Evolutionary conservation across 345 rosid species (phyloP), one percentile per base, ranked within the genome.

Genomic region (Linum lewisii): DNA sequence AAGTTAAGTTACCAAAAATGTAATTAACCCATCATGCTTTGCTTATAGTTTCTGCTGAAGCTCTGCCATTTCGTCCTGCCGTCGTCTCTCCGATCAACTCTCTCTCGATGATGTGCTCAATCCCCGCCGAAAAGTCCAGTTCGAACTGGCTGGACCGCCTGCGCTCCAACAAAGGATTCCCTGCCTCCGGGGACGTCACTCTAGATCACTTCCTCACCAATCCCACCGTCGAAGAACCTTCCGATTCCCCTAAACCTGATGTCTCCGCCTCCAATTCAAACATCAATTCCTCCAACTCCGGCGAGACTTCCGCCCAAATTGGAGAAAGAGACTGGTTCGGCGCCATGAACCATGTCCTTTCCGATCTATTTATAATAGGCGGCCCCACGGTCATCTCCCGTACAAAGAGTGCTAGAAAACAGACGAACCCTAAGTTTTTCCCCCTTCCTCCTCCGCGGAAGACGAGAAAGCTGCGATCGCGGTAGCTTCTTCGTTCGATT

Each of bases 121-220:
- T 78, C 59, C 53, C 79, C 23, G 63, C 78, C 70, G 79, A 59
- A 57, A 82, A 80, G 78, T 77, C 90, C 67, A 68, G 73, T 44
- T 78, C 90, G 18, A 83, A 73, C 69, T 92, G 98, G 96, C 81
- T 92, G 51, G 86, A 83, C 70, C 93, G 98, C 13, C 92, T 91
- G 61, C 86, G 98, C 15, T 72, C 90, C 59, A 81, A 60, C 77
- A 91, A 74, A 73, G 98, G 98, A 71, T 64, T 91, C 58, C 80
- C 94, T 14, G 49, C 70, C 34, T 79, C 66, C 49, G 89, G 81
- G 22, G 66, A 79, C 70, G 73, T 74, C 69, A 82, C 72, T 60
- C 93, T 90, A 63, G 92, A 74, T 64, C 78, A 81, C 57, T 90
- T 80, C 75, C 90, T 90, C 72, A 59, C 53, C 63, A 54, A 63